A percentile compares a stretch with the other conserved stretches of the same genome.
Conservation (phyloP, 208 protist species). For the Trypanosoma platydactyli region DNA sequence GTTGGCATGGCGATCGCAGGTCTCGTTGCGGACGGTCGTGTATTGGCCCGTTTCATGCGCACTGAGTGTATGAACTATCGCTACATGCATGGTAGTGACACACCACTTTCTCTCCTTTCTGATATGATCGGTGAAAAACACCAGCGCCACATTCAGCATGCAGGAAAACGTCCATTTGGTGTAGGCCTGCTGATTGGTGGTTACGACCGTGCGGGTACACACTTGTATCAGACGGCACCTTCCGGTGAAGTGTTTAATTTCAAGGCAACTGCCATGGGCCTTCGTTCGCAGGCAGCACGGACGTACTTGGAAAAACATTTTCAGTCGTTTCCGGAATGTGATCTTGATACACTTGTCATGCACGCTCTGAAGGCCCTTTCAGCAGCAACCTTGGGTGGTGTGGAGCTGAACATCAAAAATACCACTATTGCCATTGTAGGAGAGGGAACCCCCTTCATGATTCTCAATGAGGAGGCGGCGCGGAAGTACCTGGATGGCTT, state of each 20-base stretch:
- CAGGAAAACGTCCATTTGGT: constrained; percentile 96
- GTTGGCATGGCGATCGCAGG: constrained; percentile 98
- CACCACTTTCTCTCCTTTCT: constrained; percentile 77
- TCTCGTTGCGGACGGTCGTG: constrained; percentile 96
- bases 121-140: constrained; percentile 92
- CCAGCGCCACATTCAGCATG: constrained; percentile 97
- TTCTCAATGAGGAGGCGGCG: constrained; percentile 83
- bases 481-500: constrained; percentile 87
- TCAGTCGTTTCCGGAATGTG: constrained; percentile 85
- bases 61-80: constrained; percentile 98
- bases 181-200: constrained; percentile 99
- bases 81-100: constrained; percentile 86
- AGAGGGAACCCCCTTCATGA: constrained; percentile 81
- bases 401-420: constrained; percentile 93
- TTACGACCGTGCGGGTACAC: constrained; percentile 91
- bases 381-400: constrained; percentile 87
- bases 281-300: constrained; percentile 96
- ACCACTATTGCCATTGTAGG: constrained; percentile 92
- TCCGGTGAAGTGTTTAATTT: constrained; percentile 98
- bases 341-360: constrained; percentile 88
- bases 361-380: constrained; percentile 94
- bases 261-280: constrained; percentile 98
- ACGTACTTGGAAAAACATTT: constrained; percentile 99
- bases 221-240: constrained; percentile 96
- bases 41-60: constrained; percentile 94